Percentiles rank a stretch among this genome's conserved stretches.
Evolutionary conservation across 345 rosid genomes (phyloP).

Genomic region (Populus ilicifolia): DNA sequence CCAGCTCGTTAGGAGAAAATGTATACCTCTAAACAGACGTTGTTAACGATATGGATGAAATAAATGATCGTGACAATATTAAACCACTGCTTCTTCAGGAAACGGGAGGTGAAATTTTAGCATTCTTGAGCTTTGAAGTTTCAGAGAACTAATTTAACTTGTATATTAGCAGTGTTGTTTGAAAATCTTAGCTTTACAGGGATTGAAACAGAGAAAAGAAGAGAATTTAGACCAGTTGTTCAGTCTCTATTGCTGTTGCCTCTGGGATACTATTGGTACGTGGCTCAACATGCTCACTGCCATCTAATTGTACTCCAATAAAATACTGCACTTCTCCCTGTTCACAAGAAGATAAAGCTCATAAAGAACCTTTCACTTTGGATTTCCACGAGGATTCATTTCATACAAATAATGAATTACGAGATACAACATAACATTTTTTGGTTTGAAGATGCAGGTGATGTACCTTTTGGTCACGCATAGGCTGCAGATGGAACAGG

Average conservation of each 20-base stretch:
- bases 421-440: background rate
- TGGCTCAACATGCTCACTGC: slow-evolving; percentile 90
- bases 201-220: background rate
- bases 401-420: too few species aligned
- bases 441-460: background rate
- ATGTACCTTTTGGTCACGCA: slow-evolving; percentile 97
- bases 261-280: slow-evolving; percentile 63
- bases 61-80: too few species aligned
- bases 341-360: slow-evolving; percentile 4
- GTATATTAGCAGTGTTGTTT: too few species aligned
- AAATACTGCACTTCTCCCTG: slow-evolving; percentile 98
- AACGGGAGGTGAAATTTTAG: too few species aligned
- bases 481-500: slow-evolving; percentile 94
- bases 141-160: too few species aligned
- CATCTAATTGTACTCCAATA: slow-evolving; percentile 94
- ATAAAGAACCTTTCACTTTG: background rate
- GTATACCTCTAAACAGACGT: too few species aligned
- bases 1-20: background rate
- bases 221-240: slow-evolving; percentile 50
- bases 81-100: too few species aligned
- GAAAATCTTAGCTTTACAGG: background rate
- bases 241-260: slow-evolving; percentile 57
- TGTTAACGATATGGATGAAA: too few species aligned
- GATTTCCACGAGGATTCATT: background rate
- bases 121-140: too few species aligned